phyloP scores from a whole-genome alignment of 345 rosid genomes.

The Durio zibethinus region DNA sequence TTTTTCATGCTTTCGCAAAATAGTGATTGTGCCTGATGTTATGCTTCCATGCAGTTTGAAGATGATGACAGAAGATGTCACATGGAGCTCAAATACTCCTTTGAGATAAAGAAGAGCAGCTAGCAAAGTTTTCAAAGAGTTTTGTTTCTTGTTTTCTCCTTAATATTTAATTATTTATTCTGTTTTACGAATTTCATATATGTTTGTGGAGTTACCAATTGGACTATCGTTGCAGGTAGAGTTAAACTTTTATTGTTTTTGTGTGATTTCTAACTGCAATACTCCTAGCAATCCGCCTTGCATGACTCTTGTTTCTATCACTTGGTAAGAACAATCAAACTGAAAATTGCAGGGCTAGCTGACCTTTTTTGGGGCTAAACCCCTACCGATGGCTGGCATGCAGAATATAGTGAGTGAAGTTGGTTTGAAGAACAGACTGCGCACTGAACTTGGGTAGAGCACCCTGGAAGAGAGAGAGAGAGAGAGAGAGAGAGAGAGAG shows the following conservation, averaged over 20 bases:
- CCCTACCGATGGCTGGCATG: not conserved
- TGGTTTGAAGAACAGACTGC: not conserved
- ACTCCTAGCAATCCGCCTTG: not conserved
- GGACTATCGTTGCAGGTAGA: not conserved
- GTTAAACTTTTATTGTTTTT: not conserved
- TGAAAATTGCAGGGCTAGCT: not conserved
- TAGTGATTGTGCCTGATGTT: not conserved
- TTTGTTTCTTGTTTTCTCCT: not conserved
- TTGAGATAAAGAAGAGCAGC: conserved; percentile 37
- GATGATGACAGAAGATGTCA: conserved; percentile 56
- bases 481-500: no score
- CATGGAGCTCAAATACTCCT: conserved; percentile 49
- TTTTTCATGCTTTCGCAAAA: not conserved
- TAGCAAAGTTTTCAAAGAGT: conserved; percentile 3
- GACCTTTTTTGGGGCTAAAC: not conserved
- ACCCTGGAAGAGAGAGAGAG: no score
- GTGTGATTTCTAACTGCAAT: not conserved
- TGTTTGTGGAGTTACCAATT: conserved; percentile 2
- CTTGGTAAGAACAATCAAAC: not conserved
- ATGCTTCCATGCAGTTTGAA: conserved; percentile 40
- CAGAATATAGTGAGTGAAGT: no score
- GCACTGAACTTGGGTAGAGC: no score
- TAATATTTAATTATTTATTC: not conserved
- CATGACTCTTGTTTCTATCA: not conserved
- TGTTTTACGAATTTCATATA: not conserved